Evolutionary conservation across 306 rosid genomes (phyloP).

Genomic region (Lotus japonicus): DNA sequence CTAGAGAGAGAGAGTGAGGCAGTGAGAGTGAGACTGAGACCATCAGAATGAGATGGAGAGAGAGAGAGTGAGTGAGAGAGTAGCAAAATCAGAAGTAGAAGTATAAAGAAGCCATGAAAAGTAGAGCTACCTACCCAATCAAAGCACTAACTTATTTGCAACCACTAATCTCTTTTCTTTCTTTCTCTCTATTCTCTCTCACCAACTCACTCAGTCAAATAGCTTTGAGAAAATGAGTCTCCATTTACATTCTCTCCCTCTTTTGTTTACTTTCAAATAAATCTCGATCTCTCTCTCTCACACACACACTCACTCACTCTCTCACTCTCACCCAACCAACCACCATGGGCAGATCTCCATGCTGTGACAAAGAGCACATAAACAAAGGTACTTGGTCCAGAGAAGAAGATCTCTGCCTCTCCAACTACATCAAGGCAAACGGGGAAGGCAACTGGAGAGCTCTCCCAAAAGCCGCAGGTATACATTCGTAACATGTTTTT

Average conservation of each 20-base stretch:
- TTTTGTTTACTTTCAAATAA: neutral
- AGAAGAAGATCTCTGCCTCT: slow-evolving; percentile 57
- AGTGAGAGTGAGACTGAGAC: too few species aligned
- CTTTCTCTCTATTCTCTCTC: neutral
- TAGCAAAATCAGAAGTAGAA: neutral
- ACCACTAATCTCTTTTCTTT: slow-evolving; percentile 19
- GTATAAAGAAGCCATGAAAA: neutral
- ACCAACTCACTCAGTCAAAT: slow-evolving; percentile 61
- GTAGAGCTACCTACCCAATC: slow-evolving; percentile 40
- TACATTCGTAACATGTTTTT: too few species aligned
- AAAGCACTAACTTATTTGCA: slow-evolving; percentile 32
- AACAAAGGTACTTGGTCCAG: slow-evolving; percentile 62
- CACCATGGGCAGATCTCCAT: slow-evolving; percentile 49
- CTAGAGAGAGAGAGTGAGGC: too few species aligned
- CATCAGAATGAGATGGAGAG: neutral
- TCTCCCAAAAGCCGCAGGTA: slow-evolving; percentile 60
- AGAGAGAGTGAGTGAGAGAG: too few species aligned
- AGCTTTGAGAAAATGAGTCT: too few species aligned
- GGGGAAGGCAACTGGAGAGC: slow-evolving; percentile 57
- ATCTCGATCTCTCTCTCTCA: neutral
- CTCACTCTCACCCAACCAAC: neutral
- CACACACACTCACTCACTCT: too few species aligned
- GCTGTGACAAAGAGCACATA: slow-evolving; percentile 47
- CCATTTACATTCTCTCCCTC: neutral
- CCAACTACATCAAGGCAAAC: slow-evolving; percentile 34